Percentiles rank a stretch among this genome's conserved stretches.
phyloP scores from a whole-genome alignment of 1,284 basidiomycete species.

The Puccinia triticina region DNA sequence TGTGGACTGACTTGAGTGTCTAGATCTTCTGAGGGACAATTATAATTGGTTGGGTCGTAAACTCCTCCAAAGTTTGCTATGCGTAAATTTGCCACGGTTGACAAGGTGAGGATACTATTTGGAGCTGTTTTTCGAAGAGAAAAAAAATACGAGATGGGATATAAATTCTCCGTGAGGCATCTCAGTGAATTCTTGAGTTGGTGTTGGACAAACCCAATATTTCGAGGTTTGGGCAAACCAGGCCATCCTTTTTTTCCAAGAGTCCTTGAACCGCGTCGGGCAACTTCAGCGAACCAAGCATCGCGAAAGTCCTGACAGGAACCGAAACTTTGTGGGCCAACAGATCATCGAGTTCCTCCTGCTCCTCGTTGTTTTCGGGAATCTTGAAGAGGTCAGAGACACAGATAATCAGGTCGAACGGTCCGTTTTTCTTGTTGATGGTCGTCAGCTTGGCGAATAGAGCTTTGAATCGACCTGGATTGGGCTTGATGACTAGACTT shows the following conservation, averaged over 20 bases:
- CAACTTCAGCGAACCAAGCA: conserved; percentile 28
- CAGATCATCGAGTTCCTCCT: conserved; percentile 67
- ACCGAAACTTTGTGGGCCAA: conserved; percentile 67
- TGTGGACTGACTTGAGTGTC: conserved; percentile 10
- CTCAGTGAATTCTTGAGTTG: neutral
- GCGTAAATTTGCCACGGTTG: conserved; percentile 36
- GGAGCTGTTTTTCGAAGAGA: conserved; percentile 26
- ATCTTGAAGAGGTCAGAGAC: conserved; percentile 87
- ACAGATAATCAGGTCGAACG: conserved; percentile 85
- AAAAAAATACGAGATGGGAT: neutral
- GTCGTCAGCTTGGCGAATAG: conserved; percentile 79
- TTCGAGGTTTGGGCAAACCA: conserved; percentile 44
- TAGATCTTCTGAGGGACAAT: conserved; percentile 4
- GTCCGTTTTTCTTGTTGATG: conserved; percentile 90
- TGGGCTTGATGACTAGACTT: conserved; percentile 84
- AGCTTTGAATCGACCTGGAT: conserved; percentile 73
- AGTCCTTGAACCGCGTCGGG: neutral
- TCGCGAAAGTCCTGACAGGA: conserved; percentile 51
- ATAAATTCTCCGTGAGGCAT: neutral
- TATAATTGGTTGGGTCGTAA: conserved; percentile 38
- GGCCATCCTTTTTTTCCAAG: conserved; percentile 12
- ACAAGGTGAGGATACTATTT: conserved; percentile 39
- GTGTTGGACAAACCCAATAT: conserved; percentile 33
- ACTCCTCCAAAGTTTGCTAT: conserved; percentile 46
- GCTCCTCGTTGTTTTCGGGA: conserved; percentile 63